Evolutionary conservation across 2,329 filamentous ascomycete genomes (phyloP), one percentile per base, ranked within the genome.

Genomic region (Stemphylium vesicarium): DNA sequence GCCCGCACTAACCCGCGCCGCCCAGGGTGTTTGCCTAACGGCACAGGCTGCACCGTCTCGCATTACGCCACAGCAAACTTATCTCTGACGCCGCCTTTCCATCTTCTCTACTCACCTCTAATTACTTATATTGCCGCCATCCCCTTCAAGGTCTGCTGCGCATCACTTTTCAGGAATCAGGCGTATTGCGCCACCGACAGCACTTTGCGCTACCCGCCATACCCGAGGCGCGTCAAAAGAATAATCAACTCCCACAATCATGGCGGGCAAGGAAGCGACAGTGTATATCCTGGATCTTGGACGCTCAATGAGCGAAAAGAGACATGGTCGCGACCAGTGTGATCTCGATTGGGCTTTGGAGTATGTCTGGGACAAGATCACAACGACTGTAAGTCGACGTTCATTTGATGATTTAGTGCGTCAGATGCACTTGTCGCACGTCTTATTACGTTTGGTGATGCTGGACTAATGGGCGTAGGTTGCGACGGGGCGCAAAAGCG

Each of bases 351-450:
- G 89, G 86, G 85, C 87, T 42, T 88, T 98, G 86, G 86, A 86
- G 59, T 99, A 96, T 77, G 85, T 98, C 44, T 99, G 94, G 93
- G 94, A 98, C 81, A 95, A 91, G 73, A 90, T 96, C 63, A 88
- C 88, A 4, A 85, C 85, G 7, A 91, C 88, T 3, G 88, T 92
- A 75, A 77, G 83, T 74, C 74, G 59, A 59, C 57, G 56, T 57
- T 68, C 63, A 39, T 63, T 64, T 57, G 50, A 56, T 33, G 57
- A 64, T 50, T 52, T 64, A 57, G 59, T 62, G 58, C 59, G 54
- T 63, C 53, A 26, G 31, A 35, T 42, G 43, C 16, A 22, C 26
- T 32, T 20, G 10, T 4, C 6, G 8, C 32, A 33, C 3, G 18
- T 35, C n/a, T 43, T 26, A 24, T 9, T 2, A 18, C 9, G 35